These are phyloP conservation scores for Cercospora brassicicola DNA, from an alignment of 2,329 filamentous ascomycete species.

Conservation along the genomic window DNA sequence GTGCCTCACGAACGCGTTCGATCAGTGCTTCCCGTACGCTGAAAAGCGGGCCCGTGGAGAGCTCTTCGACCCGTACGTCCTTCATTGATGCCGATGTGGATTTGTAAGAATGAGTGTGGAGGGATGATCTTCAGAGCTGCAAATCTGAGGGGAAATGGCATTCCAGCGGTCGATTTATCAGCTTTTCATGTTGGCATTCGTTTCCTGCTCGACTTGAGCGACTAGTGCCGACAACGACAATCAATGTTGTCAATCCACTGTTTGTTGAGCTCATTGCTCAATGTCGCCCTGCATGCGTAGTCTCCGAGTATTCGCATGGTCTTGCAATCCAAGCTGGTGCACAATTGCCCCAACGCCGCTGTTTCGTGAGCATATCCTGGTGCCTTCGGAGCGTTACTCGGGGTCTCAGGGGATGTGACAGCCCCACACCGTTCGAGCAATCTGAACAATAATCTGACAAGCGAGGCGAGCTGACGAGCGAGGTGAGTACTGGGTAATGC, in stretches of 20 bases:
- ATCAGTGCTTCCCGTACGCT: neutral
- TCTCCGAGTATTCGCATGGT: neutral
- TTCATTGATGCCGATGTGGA: neutral
- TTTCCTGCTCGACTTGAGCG: neutral
- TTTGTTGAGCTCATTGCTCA: neutral
- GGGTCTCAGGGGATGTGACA: neutral
- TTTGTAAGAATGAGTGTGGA: neutral
- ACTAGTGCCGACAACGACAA: neutral
- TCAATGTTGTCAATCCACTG: neutral
- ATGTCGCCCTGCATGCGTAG: neutral
- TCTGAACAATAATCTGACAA: neutral
- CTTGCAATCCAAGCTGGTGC: neutral
- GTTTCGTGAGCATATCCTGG: neutral
- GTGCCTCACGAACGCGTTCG: constrained; percentile 1
- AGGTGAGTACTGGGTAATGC: neutral
- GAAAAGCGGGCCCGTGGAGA: neutral
- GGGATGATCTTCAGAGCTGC: neutral
- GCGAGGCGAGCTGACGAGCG: neutral
- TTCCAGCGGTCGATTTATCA: neutral
- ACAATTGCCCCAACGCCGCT: neutral
- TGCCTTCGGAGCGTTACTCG: neutral
- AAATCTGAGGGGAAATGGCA: neutral
- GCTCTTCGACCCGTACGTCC: neutral
- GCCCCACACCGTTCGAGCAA: neutral
- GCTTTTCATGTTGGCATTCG: neutral